These are phyloP conservation scores for Amanita brunnescens DNA, from an alignment of 768 basidiomycete genomes.

Conservation along the genomic window DNA sequence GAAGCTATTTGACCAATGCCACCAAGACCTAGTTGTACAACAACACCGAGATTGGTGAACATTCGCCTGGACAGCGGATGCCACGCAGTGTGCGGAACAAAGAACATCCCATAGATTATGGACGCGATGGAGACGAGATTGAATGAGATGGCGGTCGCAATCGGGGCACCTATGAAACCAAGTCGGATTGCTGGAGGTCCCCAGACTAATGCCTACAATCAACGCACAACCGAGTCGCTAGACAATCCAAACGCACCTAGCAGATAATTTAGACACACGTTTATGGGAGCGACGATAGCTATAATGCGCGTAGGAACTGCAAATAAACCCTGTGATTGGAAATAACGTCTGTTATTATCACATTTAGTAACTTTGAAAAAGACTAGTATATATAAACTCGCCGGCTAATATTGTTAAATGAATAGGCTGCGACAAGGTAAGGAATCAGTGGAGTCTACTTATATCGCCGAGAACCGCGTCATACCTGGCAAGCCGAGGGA, in stretches of 20 bases:
- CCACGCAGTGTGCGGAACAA: constrained; percentile 71
- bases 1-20: constrained; percentile 80
- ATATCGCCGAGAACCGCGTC: constrained; percentile 10
- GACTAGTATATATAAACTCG: constrained; percentile 14
- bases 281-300: constrained; percentile 76
- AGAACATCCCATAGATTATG: constrained; percentile 53
- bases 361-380: neutral
- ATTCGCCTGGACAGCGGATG: constrained; percentile 56
- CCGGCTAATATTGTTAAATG: constrained; percentile 44
- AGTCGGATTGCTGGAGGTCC: constrained; percentile 70
- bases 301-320: constrained; percentile 79
- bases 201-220: constrained; percentile 45
- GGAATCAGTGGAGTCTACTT: constrained; percentile 5
- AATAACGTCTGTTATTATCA: constrained; percentile 47
- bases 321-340: constrained; percentile 85
- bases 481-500: constrained; percentile 69
- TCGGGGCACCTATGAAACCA: constrained; percentile 88
- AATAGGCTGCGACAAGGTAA: constrained; percentile 28
- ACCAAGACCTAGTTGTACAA: constrained; percentile 71
- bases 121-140: constrained; percentile 69
- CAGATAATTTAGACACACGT: constrained; percentile 73
- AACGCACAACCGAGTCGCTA: neutral
- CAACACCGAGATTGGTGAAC: constrained; percentile 58
- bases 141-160: constrained; percentile 83
- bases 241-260: constrained; percentile 44